Conservation (phyloP, 495 filamentous ascomycete species). For the Aspergillus coremiiformis region DNA sequence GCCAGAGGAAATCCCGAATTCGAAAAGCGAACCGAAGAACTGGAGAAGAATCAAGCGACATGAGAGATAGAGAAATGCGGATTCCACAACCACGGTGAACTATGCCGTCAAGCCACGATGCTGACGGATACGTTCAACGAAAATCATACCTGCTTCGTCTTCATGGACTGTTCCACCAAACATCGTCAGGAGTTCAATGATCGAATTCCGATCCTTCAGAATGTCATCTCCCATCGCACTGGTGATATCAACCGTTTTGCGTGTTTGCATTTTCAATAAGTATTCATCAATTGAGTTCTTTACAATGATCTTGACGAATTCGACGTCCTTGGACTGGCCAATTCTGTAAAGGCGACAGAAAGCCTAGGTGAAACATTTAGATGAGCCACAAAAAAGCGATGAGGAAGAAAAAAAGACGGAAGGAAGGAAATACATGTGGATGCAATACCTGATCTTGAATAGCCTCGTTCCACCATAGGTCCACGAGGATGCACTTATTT, state of each 20-base stretch:
- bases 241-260: constrained; percentile 21
- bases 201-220: constrained; percentile 2
- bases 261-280: constrained; percentile 34
- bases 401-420: constrained; percentile 30
- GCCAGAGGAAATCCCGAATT: too few relatives aligned
- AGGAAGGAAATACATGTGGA: constrained; percentile 13
- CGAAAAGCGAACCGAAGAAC: not conserved
- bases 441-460: constrained; percentile 37
- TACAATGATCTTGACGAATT: constrained; percentile 46
- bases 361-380: constrained; percentile 32
- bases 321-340: constrained; percentile 49
- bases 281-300: constrained; percentile 45
- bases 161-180: constrained; percentile 11
- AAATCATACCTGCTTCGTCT: not conserved
- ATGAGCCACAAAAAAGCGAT: not conserved
- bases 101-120: not conserved
- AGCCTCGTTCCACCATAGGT: constrained; percentile 55
- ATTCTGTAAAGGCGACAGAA: constrained; percentile 58
- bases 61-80: not conserved
- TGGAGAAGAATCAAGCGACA: not conserved
- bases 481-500: constrained; percentile 50
- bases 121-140: not conserved
- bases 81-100: not conserved
- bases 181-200: constrained; percentile 8
- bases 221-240: constrained; percentile 21